Base-by-base conservation (phyloP, 352 stramenopile species). In the Pythium monospermum region DNA sequence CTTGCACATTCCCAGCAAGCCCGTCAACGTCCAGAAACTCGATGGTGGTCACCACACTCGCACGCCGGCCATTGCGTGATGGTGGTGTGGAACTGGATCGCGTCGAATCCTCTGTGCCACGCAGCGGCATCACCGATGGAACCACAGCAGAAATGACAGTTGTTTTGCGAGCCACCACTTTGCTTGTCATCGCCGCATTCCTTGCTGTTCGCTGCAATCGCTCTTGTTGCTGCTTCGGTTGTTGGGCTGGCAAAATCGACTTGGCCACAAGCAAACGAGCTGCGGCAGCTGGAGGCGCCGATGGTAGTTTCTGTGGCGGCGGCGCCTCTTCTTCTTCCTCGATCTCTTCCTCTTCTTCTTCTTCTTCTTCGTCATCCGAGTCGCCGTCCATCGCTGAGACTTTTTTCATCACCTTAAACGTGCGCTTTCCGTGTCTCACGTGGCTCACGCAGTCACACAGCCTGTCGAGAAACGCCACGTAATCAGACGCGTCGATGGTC, bases 401-500 rank as follows among this genome's bases (percentile, higher is more conserved):
- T 26, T 71, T 70, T 31, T 69, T 68, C 15, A 86, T 46, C 2
- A 61, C 58, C 5, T 75, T 69, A 11, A 88, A 28, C 26, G 83
- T 37, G 2, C 77, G 68, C 47, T 57, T 51, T 18, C 54, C 49
- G 10, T 53, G 50, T 26, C 54, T 54, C 32, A 68, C 44, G 8
- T 59, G 47, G 27, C 60, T 86, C 25, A 89, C 71, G 11, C 71
- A 45, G 7, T 61, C 41, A 4, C 67, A 50, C 11, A 89, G 35
- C 2, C 43, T 56, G 26, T 64, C 49, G 16, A 91, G 61, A 47
- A 91, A 90, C 3, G 36, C 32, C 23, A 83, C 54, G 36, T 91
- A 88, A 41, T 91, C 79, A 4, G 74, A 63, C 8, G 57, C 75
- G 23, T 91, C 64, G 38, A 82, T 88, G 6, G 68, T 82, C 43